Evolutionary conservation across 192 early-diverging fungal genomes (phyloP), one percentile per base, ranked within the genome.

Genomic region (Funneliformis mosseae): DNA sequence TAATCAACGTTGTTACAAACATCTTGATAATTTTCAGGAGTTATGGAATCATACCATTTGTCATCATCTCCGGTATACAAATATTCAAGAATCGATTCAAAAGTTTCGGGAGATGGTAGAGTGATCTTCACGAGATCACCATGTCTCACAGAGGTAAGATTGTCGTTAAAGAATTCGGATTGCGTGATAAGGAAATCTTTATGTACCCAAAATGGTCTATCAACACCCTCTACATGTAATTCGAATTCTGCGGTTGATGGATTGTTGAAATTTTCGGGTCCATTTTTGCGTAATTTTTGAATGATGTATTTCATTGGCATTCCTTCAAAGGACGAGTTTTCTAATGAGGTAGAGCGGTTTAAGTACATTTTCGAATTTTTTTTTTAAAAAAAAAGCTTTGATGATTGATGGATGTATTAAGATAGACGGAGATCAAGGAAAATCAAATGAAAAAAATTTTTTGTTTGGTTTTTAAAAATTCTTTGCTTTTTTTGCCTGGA

Each of bases 31-130:
- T 67, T 67, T 3, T 67, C 64, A 3, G 14, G 12, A 67, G 25
- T 67, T 11, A 67, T 27, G 14, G 64, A 14, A 38, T 27, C 64
- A 67, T 67, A 67, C 64, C 64, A 67, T 38, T 67, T 67, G 10
- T 67, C 27, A 38, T 11, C 33, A 67, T 67, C 21, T 33, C 64
- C 64, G 5, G 14, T 25, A 38, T 67, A 67, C 25, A 67, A 67
- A 16, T 67, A 67, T 67, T 67, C 64, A 27, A 67, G n/a, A 67
- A 67, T 67, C 5, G 64, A 11, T 27, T 67, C 64, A 38, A 67
- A 67, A 7, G 64, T 67, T 27, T 67, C 64, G 14, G 64, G 64
- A 14, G 64, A 67, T 67, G 64, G 64, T 33, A 67, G 14, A 7
- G 3, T 1, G 16, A 67, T 67, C 14, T 16, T 18, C 1, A 67